Base-by-base conservation (phyloP, 345 rosid genomes). In the Aurinia saxatilis region DNA sequence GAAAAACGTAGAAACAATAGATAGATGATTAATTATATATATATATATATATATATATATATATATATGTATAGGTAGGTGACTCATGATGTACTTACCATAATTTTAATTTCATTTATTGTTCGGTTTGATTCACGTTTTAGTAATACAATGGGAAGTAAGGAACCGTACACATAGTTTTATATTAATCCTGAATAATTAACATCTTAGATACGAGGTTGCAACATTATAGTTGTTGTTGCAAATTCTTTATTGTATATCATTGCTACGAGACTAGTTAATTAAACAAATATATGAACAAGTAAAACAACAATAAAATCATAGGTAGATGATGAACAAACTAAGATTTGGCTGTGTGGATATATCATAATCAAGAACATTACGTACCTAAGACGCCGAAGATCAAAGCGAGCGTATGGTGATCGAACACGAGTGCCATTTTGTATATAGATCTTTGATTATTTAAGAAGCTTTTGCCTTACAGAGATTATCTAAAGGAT, bases 311-410 rank as follows among this genome's bases (percentile, higher is more conserved):
- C n/a, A n/a, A n/a, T n/a, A n/a, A n/a, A n/a, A n/a, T n/a, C n/a
- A n/a, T n/a, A n/a, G n/a, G n/a, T n/a, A 41, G 21, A 46, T 27
- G 58, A 21, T 17, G 57, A 46, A 45, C 13, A 46, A 7, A n/a
- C 5, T 7, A 11, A 4, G 30, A 33, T 14, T 31, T 40, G 16
- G 23, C 23, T 50, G 12, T 23, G 39, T 57, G 25, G 5, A 15
- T 13, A 31, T 52, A 39, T 50, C 29, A 48, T 58, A 10, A 21
- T 21, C 4, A 21, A 6, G 5, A 39, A 41, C 69, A 65, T 71
- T 84, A n/a, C n/a, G n/a, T n/a, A 91, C 98, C 98, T 53, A 86
- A 67, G 68, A 88, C 45, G 31, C 98, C 98, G 63, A 86, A 91
- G 27, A 73, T 63, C 46, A 73, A 15, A 42, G 80, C 82, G 68